Evolutionary conservation across 2,329 filamentous ascomycete genomes (phyloP).

Genomic region (Aspergillus sp.): DNA sequence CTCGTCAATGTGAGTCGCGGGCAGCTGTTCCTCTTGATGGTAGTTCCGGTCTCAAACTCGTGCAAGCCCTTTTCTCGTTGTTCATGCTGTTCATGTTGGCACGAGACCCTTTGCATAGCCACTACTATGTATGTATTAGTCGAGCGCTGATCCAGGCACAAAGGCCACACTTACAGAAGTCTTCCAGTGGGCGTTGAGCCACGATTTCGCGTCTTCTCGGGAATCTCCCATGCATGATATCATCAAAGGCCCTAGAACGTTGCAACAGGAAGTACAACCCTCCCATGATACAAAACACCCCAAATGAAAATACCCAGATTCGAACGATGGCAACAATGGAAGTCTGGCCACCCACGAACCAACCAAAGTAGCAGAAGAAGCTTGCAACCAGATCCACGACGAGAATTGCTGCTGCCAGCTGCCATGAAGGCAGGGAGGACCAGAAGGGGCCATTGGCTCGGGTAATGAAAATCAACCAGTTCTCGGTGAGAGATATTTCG

Average conservation of each 20-base stretch:
- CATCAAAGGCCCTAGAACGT: conserved; percentile 80
- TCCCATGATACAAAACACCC: conserved; percentile 83
- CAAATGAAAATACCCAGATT: conserved; percentile 90
- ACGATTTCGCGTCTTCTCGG: conserved; percentile 66
- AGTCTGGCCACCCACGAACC: conserved; percentile 72
- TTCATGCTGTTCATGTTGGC: conserved; percentile 66
- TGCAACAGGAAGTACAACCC: conserved; percentile 81
- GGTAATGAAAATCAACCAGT: conserved; percentile 96
- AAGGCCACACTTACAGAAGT: conserved; percentile 72
- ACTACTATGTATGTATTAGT: conserved; percentile 70
- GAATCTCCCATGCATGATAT: conserved; percentile 90
- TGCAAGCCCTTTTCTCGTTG: conserved; percentile 62
- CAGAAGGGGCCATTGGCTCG: conserved; percentile 92
- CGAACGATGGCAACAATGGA: conserved; percentile 83
- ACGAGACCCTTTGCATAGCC: conserved; percentile 86
- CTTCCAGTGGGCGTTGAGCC: conserved; percentile 80
- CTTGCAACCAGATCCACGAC: conserved; percentile 83
- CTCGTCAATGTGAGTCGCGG: background rate
- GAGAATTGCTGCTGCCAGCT: conserved; percentile 41
- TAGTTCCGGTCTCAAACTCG: conserved; percentile 10
- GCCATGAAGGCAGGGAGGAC: conserved; percentile 87
- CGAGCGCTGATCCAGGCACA: conserved; percentile 10
- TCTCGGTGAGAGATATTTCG: conserved; percentile 87
- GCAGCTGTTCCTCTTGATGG: background rate
- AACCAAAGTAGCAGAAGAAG: conserved; percentile 83